A percentile compares a stretch with the other conserved stretches of the same genome.
Evolutionary conservation across 306 rosid genomes (phyloP).

Genomic region (Inga oerstediana): DNA sequence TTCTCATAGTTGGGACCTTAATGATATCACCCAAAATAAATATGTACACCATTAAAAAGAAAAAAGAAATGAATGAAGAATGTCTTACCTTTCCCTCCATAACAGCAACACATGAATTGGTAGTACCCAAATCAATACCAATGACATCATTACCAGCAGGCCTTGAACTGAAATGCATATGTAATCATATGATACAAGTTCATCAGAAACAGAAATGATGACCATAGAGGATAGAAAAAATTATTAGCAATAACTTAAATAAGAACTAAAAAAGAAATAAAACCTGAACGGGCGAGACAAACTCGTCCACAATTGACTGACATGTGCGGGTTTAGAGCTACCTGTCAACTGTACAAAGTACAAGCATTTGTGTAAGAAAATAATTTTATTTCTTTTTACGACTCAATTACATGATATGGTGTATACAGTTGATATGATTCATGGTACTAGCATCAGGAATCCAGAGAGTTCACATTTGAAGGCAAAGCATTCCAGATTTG

Average conservation of each 20-base stretch:
- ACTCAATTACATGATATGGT: background rate
- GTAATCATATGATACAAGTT: background rate
- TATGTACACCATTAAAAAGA: background rate
- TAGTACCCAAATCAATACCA: background rate
- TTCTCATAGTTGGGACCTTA: no score
- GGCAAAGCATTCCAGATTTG: background rate
- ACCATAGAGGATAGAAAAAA: background rate
- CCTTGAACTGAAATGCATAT: background rate
- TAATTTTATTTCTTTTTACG: no score
- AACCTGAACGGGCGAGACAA: conserved; percentile 8
- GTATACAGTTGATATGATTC: background rate
- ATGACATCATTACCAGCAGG: conserved; percentile 1
- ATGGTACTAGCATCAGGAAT: background rate
- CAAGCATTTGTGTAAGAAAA: background rate
- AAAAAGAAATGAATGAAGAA: background rate
- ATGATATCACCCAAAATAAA: background rate
- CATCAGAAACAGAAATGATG: background rate
- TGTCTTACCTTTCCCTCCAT: conserved; percentile 3
- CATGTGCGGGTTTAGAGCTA: background rate
- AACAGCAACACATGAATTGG: conserved; percentile 5
- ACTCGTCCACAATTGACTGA: background rate
- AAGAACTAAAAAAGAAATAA: background rate
- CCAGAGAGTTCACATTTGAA: background rate
- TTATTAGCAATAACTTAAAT: background rate
- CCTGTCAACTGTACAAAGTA: background rate